Evolutionary conservation across 176 grass and related monocot species (phyloP).

Genomic region (Juncus effusus): DNA sequence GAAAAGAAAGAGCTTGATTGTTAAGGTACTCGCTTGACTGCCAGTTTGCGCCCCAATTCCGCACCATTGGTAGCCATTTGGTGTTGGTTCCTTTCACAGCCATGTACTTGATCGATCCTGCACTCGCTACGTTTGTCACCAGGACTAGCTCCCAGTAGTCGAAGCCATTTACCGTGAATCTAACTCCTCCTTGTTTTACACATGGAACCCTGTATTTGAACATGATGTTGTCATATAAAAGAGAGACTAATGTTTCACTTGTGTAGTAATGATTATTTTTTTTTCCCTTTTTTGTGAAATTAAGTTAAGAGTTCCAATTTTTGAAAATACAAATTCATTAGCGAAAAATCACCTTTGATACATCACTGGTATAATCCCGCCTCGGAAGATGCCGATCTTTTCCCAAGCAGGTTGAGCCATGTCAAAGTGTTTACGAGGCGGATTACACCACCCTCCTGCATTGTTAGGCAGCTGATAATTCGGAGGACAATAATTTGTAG

Average conservation of each 20-base stretch:
- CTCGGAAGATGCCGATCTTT: constrained; percentile 29
- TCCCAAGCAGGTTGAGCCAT: constrained; percentile 37
- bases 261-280: background rate
- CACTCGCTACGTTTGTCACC: constrained; percentile 8
- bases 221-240: background rate
- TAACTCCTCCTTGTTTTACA: background rate
- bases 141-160: constrained; percentile 23
- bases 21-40: constrained; percentile 6
- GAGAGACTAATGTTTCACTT: background rate
- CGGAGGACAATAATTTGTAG: constrained; percentile 47
- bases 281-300: background rate
- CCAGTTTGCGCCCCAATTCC: constrained; percentile 29
- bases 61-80: background rate
- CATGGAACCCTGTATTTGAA: constrained; percentile 21
- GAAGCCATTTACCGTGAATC: constrained; percentile 16
- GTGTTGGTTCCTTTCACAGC: constrained; percentile 4
- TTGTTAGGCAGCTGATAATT: constrained; percentile 33
- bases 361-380: constrained; percentile 40
- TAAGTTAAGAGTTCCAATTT: no score
- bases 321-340: background rate
- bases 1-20: constrained; percentile 11
- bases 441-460: constrained; percentile 45
- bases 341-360: constrained; percentile 24
- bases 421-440: constrained; percentile 41
- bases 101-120: constrained; percentile 21